phyloP scores from a whole-genome alignment of 1,284 basidiomycete genomes.

The Tetrapyrgos nigripes region DNA sequence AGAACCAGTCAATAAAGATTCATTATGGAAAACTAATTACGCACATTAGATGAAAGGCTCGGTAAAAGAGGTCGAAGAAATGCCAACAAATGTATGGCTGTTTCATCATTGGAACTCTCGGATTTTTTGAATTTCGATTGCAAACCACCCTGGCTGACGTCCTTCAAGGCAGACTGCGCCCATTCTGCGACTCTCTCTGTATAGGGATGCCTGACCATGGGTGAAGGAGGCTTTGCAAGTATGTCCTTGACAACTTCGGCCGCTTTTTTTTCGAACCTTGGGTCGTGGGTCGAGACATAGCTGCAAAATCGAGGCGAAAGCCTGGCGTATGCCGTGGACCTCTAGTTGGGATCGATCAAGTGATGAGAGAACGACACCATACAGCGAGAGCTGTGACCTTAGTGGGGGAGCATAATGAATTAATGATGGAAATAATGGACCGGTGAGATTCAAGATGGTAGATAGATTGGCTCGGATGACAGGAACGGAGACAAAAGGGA shows the following conservation, averaged over 20 bases:
- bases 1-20: slow-evolving; percentile 23
- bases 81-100: slow-evolving; percentile 83
- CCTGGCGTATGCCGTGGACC: slow-evolving; percentile 72
- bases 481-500: slow-evolving; percentile 79
- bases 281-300: slow-evolving; percentile 89
- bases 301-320: slow-evolving; percentile 81
- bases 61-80: slow-evolving; percentile 72
- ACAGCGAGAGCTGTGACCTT: slow-evolving; percentile 79
- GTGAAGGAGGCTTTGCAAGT: slow-evolving; percentile 77
- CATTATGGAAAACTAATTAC: slow-evolving; percentile 47
- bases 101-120: slow-evolving; percentile 70
- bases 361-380: slow-evolving; percentile 68
- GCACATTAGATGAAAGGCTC: slow-evolving; percentile 62
- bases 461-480: slow-evolving; percentile 74
- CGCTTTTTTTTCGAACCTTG: slow-evolving; percentile 91
- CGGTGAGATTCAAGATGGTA: slow-evolving; percentile 71
- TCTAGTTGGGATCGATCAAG: slow-evolving; percentile 79
- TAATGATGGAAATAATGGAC: slow-evolving; percentile 78
- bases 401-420: slow-evolving; percentile 71
- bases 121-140: slow-evolving; percentile 65
- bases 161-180: slow-evolving; percentile 71
- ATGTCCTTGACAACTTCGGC: slow-evolving; percentile 86
- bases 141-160: slow-evolving; percentile 68
- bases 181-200: slow-evolving; percentile 81
- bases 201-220: slow-evolving; percentile 86